Evolutionary conservation across 352 stramenopile species (phyloP).

Genomic region (Phytopythium montanum): DNA sequence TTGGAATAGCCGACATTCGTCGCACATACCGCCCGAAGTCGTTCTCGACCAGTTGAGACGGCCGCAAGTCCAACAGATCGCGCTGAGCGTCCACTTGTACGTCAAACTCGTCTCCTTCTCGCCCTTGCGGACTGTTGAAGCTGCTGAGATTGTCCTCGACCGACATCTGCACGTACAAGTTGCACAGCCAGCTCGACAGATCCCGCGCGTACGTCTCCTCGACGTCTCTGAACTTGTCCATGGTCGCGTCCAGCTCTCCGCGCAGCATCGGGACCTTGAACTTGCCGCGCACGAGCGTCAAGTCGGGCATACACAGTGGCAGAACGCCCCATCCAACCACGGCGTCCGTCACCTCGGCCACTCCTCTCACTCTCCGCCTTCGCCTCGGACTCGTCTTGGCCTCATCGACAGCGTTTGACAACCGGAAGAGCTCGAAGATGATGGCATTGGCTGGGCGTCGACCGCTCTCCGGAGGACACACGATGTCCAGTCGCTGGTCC

Average conservation of each 20-base stretch:
- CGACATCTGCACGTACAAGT: constrained; percentile 84
- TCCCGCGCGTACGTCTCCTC: constrained; percentile 64
- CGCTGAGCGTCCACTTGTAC: constrained; percentile 49
- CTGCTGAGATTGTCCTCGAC: constrained; percentile 21
- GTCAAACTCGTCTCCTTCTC: constrained; percentile 26
- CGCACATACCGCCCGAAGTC: constrained; percentile 41
- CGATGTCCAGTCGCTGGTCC: constrained; percentile 76
- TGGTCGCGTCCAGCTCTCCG: constrained; percentile 78
- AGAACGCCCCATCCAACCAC: constrained; percentile 86
- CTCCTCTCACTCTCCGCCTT: neutral
- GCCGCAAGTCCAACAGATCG: constrained; percentile 19
- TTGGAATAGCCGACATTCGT: constrained; percentile 21
- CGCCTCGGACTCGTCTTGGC: constrained; percentile 6
- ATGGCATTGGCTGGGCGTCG: constrained; percentile 56
- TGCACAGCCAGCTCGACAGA: constrained; percentile 86
- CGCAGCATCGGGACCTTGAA: constrained; percentile 84
- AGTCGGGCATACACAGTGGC: constrained; percentile 64
- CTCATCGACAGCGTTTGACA: constrained; percentile 8
- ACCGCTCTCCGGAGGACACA: constrained; percentile 60
- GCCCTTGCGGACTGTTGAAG: neutral
- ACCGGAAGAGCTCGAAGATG: constrained; percentile 50
- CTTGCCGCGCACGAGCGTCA: constrained; percentile 61
- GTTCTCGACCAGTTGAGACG: constrained; percentile 32
- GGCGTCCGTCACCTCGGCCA: constrained; percentile 33
- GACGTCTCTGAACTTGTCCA: constrained; percentile 72